Evolutionary conservation across 208 protist species (phyloP).

Genomic region (Spongospora subterranea): DNA sequence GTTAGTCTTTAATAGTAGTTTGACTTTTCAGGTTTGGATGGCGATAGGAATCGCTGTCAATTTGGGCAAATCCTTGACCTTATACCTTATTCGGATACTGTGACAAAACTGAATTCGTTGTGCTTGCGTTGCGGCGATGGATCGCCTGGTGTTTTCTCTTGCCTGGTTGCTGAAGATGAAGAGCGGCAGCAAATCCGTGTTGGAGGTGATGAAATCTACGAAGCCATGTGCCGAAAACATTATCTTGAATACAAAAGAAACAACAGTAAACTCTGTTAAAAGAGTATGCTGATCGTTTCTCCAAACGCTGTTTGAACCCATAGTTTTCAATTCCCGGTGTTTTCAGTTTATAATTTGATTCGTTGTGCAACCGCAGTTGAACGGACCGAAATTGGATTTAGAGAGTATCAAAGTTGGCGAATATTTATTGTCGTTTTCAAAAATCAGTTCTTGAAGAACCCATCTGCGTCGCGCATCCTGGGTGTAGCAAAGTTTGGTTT

Average conservation of each 20-base stretch:
- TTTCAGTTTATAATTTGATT: too few species aligned
- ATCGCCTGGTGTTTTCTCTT: not conserved
- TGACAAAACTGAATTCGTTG: conserved; percentile 16
- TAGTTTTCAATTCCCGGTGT: too few species aligned
- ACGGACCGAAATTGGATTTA: too few species aligned
- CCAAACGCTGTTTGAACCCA: too few species aligned
- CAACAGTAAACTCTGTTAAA: too few species aligned
- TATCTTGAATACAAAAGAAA: not conserved
- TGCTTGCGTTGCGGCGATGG: conserved; percentile 24
- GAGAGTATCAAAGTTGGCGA: too few species aligned
- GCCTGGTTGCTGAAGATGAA: not conserved
- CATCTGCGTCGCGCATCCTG: too few species aligned
- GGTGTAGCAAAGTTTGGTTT: too few species aligned
- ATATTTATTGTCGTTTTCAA: too few species aligned
- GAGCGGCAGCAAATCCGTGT: conserved; percentile 18
- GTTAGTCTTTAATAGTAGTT: not conserved
- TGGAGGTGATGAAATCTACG: not conserved
- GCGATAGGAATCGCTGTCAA: not conserved
- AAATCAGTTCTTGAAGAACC: too few species aligned
- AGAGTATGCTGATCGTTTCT: too few species aligned
- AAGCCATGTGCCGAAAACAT: conserved; percentile 31
- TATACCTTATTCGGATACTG: not conserved
- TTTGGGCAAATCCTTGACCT: conserved; percentile 44
- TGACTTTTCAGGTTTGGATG: conserved; percentile 7
- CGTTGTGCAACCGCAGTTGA: too few species aligned